Evolutionary conservation across 257 asterid genomes (phyloP).

Genomic region (Solanum sitiens): DNA sequence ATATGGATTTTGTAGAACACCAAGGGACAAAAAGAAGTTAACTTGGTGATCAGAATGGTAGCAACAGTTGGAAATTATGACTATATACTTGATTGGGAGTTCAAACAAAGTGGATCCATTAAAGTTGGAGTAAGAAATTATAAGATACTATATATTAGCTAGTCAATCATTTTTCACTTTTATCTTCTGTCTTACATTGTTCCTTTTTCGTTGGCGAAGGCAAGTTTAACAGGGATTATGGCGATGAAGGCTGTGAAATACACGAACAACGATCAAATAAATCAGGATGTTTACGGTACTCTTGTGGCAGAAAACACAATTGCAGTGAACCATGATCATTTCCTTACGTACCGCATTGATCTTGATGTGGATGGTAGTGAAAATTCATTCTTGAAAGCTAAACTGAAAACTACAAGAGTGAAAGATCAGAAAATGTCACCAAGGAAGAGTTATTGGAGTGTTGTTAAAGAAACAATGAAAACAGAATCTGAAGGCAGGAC

Average conservation of each 20-base stretch:
- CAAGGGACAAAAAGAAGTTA: slow-evolving; percentile 42
- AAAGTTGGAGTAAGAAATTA: slow-evolving; percentile 46
- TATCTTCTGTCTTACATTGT: not conserved
- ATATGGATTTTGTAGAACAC: slow-evolving; percentile 22
- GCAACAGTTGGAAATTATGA: slow-evolving; percentile 67
- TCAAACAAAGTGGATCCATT: slow-evolving; percentile 63
- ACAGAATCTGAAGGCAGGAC: slow-evolving; percentile 35
- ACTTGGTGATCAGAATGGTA: slow-evolving; percentile 62
- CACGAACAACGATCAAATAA: slow-evolving; percentile 13
- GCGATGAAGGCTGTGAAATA: slow-evolving; percentile 41
- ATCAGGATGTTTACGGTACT: slow-evolving; percentile 28
- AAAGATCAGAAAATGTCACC: slow-evolving; percentile 15
- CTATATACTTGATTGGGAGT: slow-evolving; percentile 68
- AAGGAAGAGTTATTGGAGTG: slow-evolving; percentile 60
- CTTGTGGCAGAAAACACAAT: slow-evolving; percentile 41
- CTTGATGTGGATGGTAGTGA: slow-evolving; percentile 48
- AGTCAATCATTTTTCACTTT: not conserved
- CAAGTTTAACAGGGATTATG: slow-evolving; percentile 39
- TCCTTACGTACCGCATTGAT: slow-evolving; percentile 48
- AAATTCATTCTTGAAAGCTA: slow-evolving; percentile 42
- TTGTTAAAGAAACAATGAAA: slow-evolving; percentile 30
- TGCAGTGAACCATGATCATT: slow-evolving; percentile 56
- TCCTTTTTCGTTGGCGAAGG: slow-evolving; percentile 21
- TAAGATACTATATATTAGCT: not conserved
- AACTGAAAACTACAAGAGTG: slow-evolving; percentile 18